phyloP scores from a whole-genome alignment of 2,329 filamentous ascomycete genomes.

The Mycosphaerella sp. region DNA sequence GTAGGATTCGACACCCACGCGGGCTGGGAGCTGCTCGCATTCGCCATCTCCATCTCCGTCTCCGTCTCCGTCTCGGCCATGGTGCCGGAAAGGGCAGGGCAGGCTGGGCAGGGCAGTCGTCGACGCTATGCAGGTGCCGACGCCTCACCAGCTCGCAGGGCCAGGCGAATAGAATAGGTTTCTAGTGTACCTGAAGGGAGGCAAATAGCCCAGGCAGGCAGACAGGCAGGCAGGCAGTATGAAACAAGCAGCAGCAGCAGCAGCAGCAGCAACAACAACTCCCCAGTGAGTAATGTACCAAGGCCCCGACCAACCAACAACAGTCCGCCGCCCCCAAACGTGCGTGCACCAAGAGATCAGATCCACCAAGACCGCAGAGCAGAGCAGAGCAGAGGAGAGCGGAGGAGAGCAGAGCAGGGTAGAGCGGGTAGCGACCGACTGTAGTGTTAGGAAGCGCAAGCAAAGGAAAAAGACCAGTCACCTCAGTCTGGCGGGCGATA shows the following conservation, averaged over 20 bases:
- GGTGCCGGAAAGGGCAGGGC: not conserved
- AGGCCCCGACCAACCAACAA: too few relatives aligned
- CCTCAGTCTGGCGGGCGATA: not conserved
- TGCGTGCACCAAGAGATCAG: too few relatives aligned
- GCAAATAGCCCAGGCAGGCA: not conserved
- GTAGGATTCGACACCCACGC: slow-evolving; percentile 36
- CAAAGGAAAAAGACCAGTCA: not conserved
- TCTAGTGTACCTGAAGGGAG: not conserved
- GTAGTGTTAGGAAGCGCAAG: not conserved
- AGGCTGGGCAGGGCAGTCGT: not conserved
- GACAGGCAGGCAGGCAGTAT: not conserved
- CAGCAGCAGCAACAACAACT: too few relatives aligned
- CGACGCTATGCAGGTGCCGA: not conserved
- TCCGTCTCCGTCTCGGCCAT: slow-evolving; percentile 17
- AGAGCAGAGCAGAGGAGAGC: too few relatives aligned
- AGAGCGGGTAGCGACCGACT: too few relatives aligned
- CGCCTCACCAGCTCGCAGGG: not conserved
- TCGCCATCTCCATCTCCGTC: slow-evolving; percentile 11
- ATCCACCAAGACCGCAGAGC: too few relatives aligned
- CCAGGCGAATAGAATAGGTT: not conserved
- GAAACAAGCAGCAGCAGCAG: too few relatives aligned
- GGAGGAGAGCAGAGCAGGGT: too few relatives aligned
- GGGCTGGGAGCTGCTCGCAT: too few relatives aligned
- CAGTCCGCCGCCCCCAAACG: too few relatives aligned
- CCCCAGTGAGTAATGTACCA: too few relatives aligned